phyloP scores from a whole-genome alignment of 257 asterid species.

The Solanum dulcamara region DNA sequence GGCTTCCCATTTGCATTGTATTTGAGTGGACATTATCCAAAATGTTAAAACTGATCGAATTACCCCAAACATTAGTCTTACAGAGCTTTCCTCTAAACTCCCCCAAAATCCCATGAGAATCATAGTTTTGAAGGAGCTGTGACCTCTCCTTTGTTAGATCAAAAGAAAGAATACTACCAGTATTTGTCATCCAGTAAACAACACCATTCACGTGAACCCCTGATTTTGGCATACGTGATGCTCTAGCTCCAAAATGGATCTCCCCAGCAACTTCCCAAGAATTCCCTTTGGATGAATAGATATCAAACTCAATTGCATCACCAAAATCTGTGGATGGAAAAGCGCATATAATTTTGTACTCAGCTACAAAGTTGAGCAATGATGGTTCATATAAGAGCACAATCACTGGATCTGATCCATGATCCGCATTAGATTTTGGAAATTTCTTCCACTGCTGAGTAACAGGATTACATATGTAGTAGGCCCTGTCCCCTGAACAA shows the following conservation, averaged over 20 bases:
- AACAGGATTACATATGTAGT: slow-evolving; percentile 46
- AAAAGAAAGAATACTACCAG: slow-evolving; percentile 13
- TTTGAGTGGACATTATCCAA: slow-evolving; percentile 20
- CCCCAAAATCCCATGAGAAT: slow-evolving; percentile 4
- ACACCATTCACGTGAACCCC: slow-evolving; percentile 33
- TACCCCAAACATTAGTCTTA: neutral
- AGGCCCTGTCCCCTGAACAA: slow-evolving; percentile 9
- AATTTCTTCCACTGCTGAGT: slow-evolving; percentile 34
- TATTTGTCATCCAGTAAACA: slow-evolving; percentile 18
- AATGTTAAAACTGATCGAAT: neutral
- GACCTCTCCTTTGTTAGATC: slow-evolving; percentile 39
- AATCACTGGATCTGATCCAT: slow-evolving; percentile 27
- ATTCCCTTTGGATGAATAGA: slow-evolving; percentile 29
- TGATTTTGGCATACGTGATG: neutral
- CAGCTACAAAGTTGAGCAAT: slow-evolving; percentile 34
- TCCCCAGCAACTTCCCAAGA: slow-evolving; percentile 43
- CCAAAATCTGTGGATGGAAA: slow-evolving; percentile 35
- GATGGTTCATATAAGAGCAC: slow-evolving; percentile 37
- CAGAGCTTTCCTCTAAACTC: slow-evolving; percentile 26
- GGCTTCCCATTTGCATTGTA: slow-evolving; percentile 24
- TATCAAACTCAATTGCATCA: slow-evolving; percentile 48
- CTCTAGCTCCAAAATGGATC: slow-evolving; percentile 20
- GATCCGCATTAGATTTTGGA: slow-evolving; percentile 34
- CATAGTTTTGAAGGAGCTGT: slow-evolving; percentile 1
- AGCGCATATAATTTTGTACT: slow-evolving; percentile 35